phyloP scores from a whole-genome alignment of 495 filamentous ascomycete genomes.

The Trichoderma reesei region DNA sequence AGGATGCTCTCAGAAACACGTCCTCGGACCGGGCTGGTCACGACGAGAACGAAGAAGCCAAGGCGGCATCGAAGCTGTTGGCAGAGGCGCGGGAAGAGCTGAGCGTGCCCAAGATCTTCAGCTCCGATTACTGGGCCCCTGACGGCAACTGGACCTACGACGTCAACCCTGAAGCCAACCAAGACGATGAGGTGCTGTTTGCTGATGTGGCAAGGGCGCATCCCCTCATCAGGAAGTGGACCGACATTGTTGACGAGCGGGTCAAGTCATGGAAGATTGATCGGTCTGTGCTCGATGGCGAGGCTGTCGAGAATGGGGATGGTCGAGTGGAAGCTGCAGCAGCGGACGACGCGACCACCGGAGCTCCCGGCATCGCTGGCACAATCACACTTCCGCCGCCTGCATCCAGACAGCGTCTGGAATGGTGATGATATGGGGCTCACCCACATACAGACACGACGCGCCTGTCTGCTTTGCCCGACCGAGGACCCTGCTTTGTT shows the following conservation, averaged over 20 bases:
- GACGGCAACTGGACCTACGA: conserved; percentile 57
- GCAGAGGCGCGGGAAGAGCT: conserved; percentile 50
- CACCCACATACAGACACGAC: neutral
- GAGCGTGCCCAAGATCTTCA: conserved; percentile 52
- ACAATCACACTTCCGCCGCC: neutral
- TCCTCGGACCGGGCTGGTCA: conserved; percentile 4
- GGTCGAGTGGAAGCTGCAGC: neutral
- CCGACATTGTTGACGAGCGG: conserved; percentile 30
- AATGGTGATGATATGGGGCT: neutral
- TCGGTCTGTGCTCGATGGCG: conserved; percentile 20
- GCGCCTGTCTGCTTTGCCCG: neutral
- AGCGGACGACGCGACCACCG: neutral
- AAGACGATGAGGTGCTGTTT: conserved; percentile 30
- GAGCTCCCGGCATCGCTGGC: too few relatives aligned
- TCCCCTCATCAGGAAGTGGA: conserved; percentile 51
- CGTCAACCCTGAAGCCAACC: conserved; percentile 27
- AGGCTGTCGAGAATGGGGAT: neutral
- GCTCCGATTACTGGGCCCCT: conserved; percentile 44
- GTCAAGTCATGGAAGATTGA: conserved; percentile 32
- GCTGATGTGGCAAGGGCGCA: conserved; percentile 48
- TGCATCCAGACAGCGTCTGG: neutral
- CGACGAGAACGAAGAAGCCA: conserved; percentile 17
- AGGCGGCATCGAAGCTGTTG: conserved; percentile 30
- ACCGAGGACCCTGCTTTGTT: neutral
- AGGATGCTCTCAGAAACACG: conserved; percentile 23